phyloP scores from a whole-genome alignment of 148 eudicot species.

The Camellia granthamiana region DNA sequence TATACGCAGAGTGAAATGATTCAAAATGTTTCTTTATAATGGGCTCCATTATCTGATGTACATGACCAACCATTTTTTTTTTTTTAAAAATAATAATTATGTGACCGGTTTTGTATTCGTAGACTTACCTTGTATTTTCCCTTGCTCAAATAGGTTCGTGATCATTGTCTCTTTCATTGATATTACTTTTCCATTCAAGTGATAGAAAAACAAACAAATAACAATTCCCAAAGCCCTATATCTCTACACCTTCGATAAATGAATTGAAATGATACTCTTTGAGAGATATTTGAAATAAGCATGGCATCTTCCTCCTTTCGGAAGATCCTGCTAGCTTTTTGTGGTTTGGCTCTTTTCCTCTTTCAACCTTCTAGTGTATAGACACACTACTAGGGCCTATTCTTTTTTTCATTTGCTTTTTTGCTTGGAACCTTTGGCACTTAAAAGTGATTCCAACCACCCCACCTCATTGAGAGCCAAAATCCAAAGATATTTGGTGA shows the following conservation, averaged over 20 bases:
- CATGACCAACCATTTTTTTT: too few species aligned
- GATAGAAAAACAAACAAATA: conserved; percentile 1
- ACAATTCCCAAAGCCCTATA: neutral
- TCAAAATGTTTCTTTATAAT: too few species aligned
- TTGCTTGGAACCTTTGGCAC: conserved; percentile 24
- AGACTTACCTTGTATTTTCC: neutral
- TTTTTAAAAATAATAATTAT: too few species aligned
- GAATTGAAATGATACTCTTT: neutral
- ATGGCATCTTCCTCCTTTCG: conserved; percentile 5
- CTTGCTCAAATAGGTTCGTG: conserved; percentile 1
- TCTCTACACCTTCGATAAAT: neutral
- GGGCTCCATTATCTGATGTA: too few species aligned
- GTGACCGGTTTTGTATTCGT: too few species aligned
- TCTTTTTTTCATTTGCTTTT: conserved; percentile 22
- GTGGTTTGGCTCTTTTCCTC: conserved; percentile 11
- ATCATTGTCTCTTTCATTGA: conserved; percentile 1
- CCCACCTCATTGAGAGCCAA: neutral
- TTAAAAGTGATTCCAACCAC: conserved; percentile 20
- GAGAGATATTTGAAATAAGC: neutral
- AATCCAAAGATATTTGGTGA: neutral
- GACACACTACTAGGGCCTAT: conserved; percentile 3
- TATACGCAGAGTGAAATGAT: too few species aligned
- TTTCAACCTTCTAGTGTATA: conserved; percentile 9
- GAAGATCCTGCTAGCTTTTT: conserved; percentile 16
- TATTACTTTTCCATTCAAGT: neutral